Percentiles rank a stretch among this genome's conserved stretches.
Evolutionary conservation across 2,329 filamentous ascomycete species (phyloP).

Genomic region (Septoria petroselini): DNA sequence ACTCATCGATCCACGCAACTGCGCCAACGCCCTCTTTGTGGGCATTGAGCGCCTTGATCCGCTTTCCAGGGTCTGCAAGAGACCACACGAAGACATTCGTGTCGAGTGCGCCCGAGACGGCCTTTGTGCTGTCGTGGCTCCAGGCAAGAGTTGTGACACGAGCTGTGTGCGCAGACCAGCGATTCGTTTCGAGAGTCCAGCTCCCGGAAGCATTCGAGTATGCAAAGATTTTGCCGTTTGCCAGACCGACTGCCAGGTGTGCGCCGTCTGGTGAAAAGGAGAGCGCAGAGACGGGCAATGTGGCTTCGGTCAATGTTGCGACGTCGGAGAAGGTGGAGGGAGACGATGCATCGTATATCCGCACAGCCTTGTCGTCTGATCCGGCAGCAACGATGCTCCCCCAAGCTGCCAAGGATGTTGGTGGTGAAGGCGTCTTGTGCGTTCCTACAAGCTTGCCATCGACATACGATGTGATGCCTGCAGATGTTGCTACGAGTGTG

Average conservation of each 20-base stretch:
- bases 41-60: slow-evolving; percentile 79
- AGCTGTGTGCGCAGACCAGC: slow-evolving; percentile 70
- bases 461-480: slow-evolving; percentile 59
- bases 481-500: slow-evolving; percentile 52
- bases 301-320: slow-evolving; percentile 63
- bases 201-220: slow-evolving; percentile 53
- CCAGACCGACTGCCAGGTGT: slow-evolving; percentile 76
- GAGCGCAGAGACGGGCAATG: slow-evolving; percentile 71
- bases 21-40: slow-evolving; percentile 96
- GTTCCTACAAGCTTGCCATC: slow-evolving; percentile 48
- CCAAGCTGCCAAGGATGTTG: slow-evolving; percentile 67
- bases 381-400: slow-evolving; percentile 71
- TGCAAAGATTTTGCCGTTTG: slow-evolving; percentile 81
- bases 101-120: slow-evolving; percentile 81
- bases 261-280: slow-evolving; percentile 77
- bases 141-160: slow-evolving; percentile 69
- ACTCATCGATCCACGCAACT: slow-evolving; percentile 70
- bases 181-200: slow-evolving; percentile 73
- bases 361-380: slow-evolving; percentile 68
- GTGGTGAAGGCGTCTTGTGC: slow-evolving; percentile 57
- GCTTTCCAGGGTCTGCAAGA: slow-evolving; percentile 73
- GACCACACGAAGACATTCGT: slow-evolving; percentile 94
- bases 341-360: slow-evolving; percentile 65
- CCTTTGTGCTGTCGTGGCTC: slow-evolving; percentile 73
- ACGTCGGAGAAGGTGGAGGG: slow-evolving; percentile 49